These are phyloP conservation scores for Aspergillus proliferans DNA, from an alignment of 2,329 filamentous ascomycete species.

Conservation along the genomic window DNA sequence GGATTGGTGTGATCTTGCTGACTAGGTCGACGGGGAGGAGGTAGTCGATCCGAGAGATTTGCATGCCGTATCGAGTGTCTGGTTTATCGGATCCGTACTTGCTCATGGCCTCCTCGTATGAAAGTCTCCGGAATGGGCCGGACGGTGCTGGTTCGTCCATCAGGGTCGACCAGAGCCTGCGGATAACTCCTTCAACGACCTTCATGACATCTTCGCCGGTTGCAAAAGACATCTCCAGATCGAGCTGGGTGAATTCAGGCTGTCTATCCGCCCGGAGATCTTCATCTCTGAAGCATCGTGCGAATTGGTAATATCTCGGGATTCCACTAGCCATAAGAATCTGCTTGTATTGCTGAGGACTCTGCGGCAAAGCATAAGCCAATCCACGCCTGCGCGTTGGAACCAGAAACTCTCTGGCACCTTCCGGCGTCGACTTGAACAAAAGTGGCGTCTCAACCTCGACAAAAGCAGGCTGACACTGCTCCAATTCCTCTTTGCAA, in stretches of 20 bases:
- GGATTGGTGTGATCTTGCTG: constrained; percentile 65
- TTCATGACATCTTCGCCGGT: constrained; percentile 64
- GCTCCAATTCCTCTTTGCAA: constrained; percentile 50
- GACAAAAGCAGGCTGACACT: constrained; percentile 51
- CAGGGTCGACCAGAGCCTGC: constrained; percentile 49
- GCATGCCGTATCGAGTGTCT: constrained; percentile 66
- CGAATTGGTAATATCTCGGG: constrained; percentile 80
- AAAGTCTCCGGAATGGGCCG: constrained; percentile 52
- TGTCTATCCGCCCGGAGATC: constrained; percentile 87
- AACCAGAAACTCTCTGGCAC: constrained; percentile 88
- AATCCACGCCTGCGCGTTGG: constrained; percentile 70
- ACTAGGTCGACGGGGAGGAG: constrained; percentile 60
- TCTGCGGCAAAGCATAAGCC: constrained; percentile 90
- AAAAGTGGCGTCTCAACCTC: constrained; percentile 89
- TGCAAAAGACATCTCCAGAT: constrained; percentile 89
- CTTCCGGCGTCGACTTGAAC: constrained; percentile 97
- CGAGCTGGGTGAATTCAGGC: constrained; percentile 94
- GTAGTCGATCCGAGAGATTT: constrained; percentile 63
- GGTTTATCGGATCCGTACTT: constrained; percentile 87
- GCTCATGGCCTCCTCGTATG: constrained; percentile 72
- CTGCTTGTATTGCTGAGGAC: constrained; percentile 97
- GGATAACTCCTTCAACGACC: constrained; percentile 48
- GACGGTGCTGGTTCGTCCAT: constrained; percentile 39
- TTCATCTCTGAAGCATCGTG: constrained; percentile 90
- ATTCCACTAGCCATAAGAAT: constrained; percentile 90